These are phyloP conservation scores for Penicillium bialowiezense DNA, from an alignment of 495 filamentous ascomycete genomes.

Conservation along the genomic window DNA sequence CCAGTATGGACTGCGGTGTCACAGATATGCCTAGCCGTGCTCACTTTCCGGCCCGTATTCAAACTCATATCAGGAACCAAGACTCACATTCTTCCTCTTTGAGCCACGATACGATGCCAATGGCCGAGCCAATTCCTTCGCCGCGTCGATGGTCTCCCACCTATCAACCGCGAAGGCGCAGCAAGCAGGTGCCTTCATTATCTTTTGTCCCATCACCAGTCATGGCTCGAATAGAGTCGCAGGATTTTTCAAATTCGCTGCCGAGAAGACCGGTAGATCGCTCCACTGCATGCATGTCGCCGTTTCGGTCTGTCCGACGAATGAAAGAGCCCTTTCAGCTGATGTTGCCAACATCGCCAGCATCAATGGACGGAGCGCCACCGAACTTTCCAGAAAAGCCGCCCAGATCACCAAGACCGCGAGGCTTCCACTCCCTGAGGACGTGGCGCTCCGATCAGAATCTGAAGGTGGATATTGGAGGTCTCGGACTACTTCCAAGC, in stretches of 20 bases:
- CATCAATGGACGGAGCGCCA: slow-evolving; percentile 24
- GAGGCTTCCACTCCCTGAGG: slow-evolving; percentile 29
- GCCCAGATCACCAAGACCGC: slow-evolving; percentile 12
- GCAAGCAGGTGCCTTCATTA: slow-evolving; percentile 27
- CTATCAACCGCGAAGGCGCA: slow-evolving; percentile 26
- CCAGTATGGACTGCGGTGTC: slow-evolving; percentile 23
- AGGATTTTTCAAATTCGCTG: slow-evolving; percentile 31
- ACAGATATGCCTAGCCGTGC: slow-evolving; percentile 18
- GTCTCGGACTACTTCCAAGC: slow-evolving; percentile 42
- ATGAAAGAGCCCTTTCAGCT: slow-evolving; percentile 49
- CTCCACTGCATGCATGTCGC: slow-evolving; percentile 31
- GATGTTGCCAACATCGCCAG: slow-evolving; percentile 37
- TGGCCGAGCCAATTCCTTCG: slow-evolving; percentile 21
- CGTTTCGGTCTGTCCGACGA: slow-evolving; percentile 44
- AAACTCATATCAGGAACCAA: slow-evolving; percentile 27
- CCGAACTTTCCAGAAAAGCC: slow-evolving; percentile 16
- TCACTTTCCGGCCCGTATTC: slow-evolving; percentile 20
- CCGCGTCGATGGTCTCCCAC: slow-evolving; percentile 32
- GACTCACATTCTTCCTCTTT: slow-evolving; percentile 18
- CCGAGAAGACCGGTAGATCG: slow-evolving; percentile 28
- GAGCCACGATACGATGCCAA: slow-evolving; percentile 21
- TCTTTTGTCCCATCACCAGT: slow-evolving; percentile 24
- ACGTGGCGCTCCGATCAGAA: slow-evolving; percentile 46
- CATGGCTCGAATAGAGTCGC: slow-evolving; percentile 12
- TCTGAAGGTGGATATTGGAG: slow-evolving; percentile 29